Base-by-base conservation (phyloP, 73 alveolate species). In the Paramecium pentaurelia region DNA sequence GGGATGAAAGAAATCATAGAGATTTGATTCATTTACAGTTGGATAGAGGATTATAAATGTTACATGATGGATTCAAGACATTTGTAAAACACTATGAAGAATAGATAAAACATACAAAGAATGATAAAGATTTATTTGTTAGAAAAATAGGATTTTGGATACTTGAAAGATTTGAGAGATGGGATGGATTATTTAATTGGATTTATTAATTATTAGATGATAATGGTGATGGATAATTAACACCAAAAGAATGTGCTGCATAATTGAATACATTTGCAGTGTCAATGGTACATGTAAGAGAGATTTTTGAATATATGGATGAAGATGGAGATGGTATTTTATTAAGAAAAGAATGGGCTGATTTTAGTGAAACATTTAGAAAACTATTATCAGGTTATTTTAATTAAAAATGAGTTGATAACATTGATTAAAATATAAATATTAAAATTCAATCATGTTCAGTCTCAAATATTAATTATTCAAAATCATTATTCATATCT, bases 181-280 rank as follows among this genome's bases (percentile, higher is more conserved):
- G 91, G 91, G 91, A 80, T 80, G 71, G 75, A 0, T 27, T 80
- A 20, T 80, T 45, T 80, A 80, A 45, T 42, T 80, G 91, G 91
- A 80, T 80, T 2, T 80, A 44, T 80, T 49, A 80, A 49, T 49
- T 80, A 80, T 45, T 80, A 80, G 91, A 80, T 80, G 91, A 80
- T 80, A 37, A 80, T 80, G 91, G 91, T 80, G 75, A 80, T 80
- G 91, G 91, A 4, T 12, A 80, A 49, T 27, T 80, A 27, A 45
- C 91, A 18, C 91, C 91, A 20, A 80, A 80, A 27, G 91, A 80
- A 47, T 45, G 71, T 20, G 37, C 91, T 32, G 49, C 47, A 45
- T 80, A 80, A 27, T 80, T 80, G 9, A 32, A 80, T 10, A 49
- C 75, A 6, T 80, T 80, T 80, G 91, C 44, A 45, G 91, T 80